Base-by-base conservation (phyloP, 2,329 filamentous ascomycete genomes). In the Talaromyces sp. region DNA sequence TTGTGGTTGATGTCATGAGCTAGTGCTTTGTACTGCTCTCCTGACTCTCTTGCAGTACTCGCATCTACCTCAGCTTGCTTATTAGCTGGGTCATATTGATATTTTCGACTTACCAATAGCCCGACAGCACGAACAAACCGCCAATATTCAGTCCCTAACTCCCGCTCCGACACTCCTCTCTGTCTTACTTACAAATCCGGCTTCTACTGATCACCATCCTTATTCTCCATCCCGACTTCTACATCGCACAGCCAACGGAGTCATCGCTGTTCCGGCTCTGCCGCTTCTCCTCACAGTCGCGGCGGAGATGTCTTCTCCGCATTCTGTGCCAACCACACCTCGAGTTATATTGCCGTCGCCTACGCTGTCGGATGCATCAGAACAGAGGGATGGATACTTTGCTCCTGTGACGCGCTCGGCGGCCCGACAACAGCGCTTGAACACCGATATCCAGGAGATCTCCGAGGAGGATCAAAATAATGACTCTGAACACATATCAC, bases 271-370 rank as follows among this genome's bases (percentile, higher is more conserved):
- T 56, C 61, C 69, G 58, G 60, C 63, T 53, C 84, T 86, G 77
- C 79, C 83, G 57, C 70, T 78, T 60, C 77, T 77, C 66, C 68
- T 72, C 59, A 65, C 69, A 28, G 64, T 60, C 65, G 31, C 64
- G 53, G 57, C 63, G 64, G 65, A 73, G 45, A 81, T 82, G 71
- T 75, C 78, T 21, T 69, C 70, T 50, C 76, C 78, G 66, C 77
- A 82, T 63, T 77, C 79, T 65, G 79, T 94, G 59, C 91, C 92
- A 58, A 82, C 83, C 58, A 94, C 88, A 31, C 57, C 57, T 58
- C 87, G 91, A 69, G 89, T 97, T 65, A 95, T 94, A 65, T 95
- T 91, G 11, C 91, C 92, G 40, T 94, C 91, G 57, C 91, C 92
- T 40, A 87, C 88, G 2, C 85, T 85, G 1, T 79, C 79, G 62